A percentile compares a stretch with the other conserved stretches of the same genome.
Conservation (phyloP, 148 eudicot genomes). For the Gaultheria prostrata region DNA sequence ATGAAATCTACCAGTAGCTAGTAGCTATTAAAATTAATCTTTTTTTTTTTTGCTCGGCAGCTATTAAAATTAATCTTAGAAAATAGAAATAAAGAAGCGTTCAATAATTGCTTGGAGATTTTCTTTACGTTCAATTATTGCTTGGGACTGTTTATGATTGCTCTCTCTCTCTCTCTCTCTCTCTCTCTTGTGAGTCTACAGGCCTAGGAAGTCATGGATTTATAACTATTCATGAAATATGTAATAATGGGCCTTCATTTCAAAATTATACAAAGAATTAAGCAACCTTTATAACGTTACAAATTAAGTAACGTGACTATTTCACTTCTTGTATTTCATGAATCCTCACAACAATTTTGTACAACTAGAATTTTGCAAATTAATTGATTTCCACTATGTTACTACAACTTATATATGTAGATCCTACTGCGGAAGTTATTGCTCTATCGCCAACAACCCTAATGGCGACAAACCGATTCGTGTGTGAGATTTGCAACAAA, state of each 20-base stretch:
- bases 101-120: conserved; percentile 31
- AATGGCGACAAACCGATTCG: conserved; percentile 58
- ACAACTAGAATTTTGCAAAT: background rate
- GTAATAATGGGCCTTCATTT: too few species aligned
- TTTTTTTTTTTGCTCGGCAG: too few species aligned
- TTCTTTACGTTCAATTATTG: conserved; percentile 16
- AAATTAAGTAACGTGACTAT: background rate
- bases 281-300: background rate
- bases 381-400: background rate
- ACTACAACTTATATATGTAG: conserved; percentile 18
- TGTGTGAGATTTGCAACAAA: conserved; percentile 60
- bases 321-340: background rate
- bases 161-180: background rate
- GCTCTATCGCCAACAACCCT: conserved; percentile 57
- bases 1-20: background rate
- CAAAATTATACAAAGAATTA: background rate
- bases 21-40: background rate
- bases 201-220: background rate
- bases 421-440: conserved; percentile 57
- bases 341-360: background rate
- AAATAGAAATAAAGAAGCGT: background rate
- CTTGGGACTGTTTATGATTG: conserved; percentile 22
- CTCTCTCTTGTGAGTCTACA: background rate
- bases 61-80: background rate
- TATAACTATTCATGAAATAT: too few species aligned